Evolutionary conservation across 495 filamentous ascomycete species (phyloP).

Genomic region (Lophiotrema nucula): DNA sequence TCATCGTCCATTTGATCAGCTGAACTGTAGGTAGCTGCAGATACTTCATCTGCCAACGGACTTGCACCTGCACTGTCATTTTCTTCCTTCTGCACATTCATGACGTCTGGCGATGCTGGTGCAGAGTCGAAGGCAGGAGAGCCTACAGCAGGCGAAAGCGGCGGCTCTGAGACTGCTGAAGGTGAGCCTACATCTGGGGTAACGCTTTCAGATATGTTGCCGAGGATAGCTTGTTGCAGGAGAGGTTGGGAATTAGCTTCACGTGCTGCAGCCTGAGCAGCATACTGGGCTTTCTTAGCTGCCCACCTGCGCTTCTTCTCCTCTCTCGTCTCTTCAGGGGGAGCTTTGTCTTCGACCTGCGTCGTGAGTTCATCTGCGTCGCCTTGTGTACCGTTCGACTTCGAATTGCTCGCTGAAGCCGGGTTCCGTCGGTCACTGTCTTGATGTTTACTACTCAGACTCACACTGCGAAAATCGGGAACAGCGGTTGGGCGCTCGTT

Average conservation of each 20-base stretch:
- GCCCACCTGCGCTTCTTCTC: slow-evolving; percentile 84
- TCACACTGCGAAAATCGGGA: no score
- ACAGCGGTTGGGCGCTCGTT: no score
- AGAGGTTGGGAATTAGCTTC: slow-evolving; percentile 54
- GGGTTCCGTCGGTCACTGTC: no score
- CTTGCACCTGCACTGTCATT: slow-evolving; percentile 57
- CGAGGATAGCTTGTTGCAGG: slow-evolving; percentile 71
- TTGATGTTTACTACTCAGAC: no score
- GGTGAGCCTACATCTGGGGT: slow-evolving; percentile 52
- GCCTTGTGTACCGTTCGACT: no score
- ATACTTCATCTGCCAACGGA: slow-evolving; percentile 63
- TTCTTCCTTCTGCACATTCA: slow-evolving; percentile 57
- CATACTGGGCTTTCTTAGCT: slow-evolving; percentile 66
- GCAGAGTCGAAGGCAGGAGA: slow-evolving; percentile 50
- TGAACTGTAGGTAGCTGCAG: slow-evolving; percentile 94
- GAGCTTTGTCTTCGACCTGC: slow-evolving; percentile 1
- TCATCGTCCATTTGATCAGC: slow-evolving; percentile 92
- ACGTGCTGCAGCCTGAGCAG: slow-evolving; percentile 56
- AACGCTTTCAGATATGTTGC: slow-evolving; percentile 55
- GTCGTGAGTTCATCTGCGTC: background rate
- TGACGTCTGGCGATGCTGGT: slow-evolving; percentile 54
- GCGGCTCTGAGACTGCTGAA: slow-evolving; percentile 20
- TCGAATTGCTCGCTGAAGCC: no score
- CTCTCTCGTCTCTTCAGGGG: slow-evolving; percentile 59
- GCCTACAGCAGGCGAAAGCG: slow-evolving; percentile 32